Percentiles rank a stretch among this genome's conserved stretches.
Conservation (phyloP, 352 stramenopile species). For the Pythium pyrilobum region DNA sequence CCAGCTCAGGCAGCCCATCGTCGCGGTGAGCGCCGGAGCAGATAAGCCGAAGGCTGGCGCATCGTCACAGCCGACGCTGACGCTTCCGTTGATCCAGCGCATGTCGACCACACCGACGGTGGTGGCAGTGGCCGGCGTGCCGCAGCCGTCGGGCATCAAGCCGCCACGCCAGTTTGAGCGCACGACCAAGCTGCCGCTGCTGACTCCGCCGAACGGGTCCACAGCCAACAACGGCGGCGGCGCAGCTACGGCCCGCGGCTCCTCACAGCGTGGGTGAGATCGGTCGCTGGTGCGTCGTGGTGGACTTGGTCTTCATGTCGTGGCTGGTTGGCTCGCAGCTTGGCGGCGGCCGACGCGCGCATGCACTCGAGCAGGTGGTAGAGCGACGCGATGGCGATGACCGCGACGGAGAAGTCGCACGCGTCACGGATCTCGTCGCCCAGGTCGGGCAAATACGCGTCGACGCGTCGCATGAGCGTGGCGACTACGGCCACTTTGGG, state of each 20-base stretch:
- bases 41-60: too few relatives aligned
- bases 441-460: conserved; percentile 15
- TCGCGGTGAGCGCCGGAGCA: too few relatives aligned
- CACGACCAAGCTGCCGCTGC: conserved; percentile 9
- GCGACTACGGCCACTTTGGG: conserved; percentile 13
- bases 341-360: too few relatives aligned
- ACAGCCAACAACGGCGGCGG: neutral
- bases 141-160: conserved; percentile 15
- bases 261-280: too few relatives aligned
- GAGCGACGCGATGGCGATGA: conserved; percentile 28
- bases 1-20: neutral
- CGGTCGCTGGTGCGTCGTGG: too few relatives aligned
- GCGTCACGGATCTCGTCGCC: conserved; percentile 25
- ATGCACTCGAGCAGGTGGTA: conserved; percentile 31
- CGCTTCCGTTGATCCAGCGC: neutral
- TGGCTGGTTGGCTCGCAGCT: too few relatives aligned
- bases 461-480: neutral
- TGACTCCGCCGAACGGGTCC: neutral
- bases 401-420: conserved; percentile 26
- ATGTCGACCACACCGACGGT: too few relatives aligned
- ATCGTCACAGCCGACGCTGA: too few relatives aligned
- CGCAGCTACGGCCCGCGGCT: too few relatives aligned
- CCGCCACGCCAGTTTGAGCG: conserved; percentile 17
- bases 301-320: too few relatives aligned
- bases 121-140: neutral